phyloP scores from a whole-genome alignment of 306 rosid genomes.

The Cyamopsis tetragonoloba region DNA sequence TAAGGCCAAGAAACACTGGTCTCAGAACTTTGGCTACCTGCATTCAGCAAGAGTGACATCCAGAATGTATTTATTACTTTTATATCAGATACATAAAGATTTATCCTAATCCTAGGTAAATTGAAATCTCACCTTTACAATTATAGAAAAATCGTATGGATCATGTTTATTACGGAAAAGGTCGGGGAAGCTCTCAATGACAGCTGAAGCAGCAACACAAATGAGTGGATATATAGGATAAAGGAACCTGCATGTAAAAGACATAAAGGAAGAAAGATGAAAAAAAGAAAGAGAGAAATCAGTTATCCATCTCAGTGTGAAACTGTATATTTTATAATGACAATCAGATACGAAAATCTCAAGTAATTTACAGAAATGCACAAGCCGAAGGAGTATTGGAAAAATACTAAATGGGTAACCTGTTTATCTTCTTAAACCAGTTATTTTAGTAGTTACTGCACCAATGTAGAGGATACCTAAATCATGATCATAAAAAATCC shows the following conservation, averaged over 20 bases:
- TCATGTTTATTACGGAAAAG: constrained; percentile 65
- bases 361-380: background rate
- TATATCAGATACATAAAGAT: constrained; percentile 6
- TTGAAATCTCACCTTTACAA: constrained; percentile 50
- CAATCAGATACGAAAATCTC: background rate
- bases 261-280: background rate
- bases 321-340: background rate
- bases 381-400: constrained; percentile 8
- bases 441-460: background rate
- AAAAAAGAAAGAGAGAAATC: background rate
- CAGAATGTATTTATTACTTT: constrained; percentile 8
- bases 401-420: background rate
- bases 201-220: constrained; percentile 96
- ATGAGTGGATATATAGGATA: constrained; percentile 95
- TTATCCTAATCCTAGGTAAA: background rate
- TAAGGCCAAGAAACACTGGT: constrained; percentile 75
- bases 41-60: constrained; percentile 19
- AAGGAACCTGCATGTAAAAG: constrained; percentile 69
- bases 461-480: background rate
- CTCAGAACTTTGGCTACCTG: constrained; percentile 77
- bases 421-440: constrained; percentile 3
- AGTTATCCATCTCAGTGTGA: background rate
- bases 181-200: constrained; percentile 94
- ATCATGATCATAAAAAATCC: background rate
- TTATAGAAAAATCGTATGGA: constrained; percentile 34